A percentile compares a stretch with the other conserved stretches of the same genome.
phyloP scores from a whole-genome alignment of 495 filamentous ascomycete species.

The Penicillium atrosanguineum region DNA sequence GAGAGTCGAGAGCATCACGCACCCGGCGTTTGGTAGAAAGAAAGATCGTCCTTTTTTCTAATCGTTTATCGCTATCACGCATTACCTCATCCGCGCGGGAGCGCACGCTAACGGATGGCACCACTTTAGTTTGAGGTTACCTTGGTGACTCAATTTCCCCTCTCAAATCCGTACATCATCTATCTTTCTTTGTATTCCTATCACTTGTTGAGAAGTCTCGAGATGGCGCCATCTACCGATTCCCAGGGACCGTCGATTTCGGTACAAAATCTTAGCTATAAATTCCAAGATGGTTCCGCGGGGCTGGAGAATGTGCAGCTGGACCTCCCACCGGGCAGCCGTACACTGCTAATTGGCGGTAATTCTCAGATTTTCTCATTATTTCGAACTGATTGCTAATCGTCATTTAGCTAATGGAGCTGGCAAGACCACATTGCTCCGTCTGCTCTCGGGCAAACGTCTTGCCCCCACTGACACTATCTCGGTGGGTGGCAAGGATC shows the following conservation, averaged over 20 bases:
- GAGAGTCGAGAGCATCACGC: constrained; percentile 27
- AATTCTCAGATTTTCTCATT: constrained; percentile 15
- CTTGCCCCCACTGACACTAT: constrained; percentile 75
- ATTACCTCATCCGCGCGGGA: constrained; percentile 22
- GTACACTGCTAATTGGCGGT: constrained; percentile 92
- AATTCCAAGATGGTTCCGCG: constrained; percentile 74
- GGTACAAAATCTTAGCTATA: constrained; percentile 78
- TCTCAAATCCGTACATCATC: not conserved
- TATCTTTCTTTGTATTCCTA: not conserved
- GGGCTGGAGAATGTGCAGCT: constrained; percentile 72
- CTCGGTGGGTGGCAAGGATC: constrained; percentile 75
- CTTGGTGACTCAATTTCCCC: constrained; percentile 4
- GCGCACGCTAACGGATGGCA: constrained; percentile 3
- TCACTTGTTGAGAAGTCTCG: not conserved
- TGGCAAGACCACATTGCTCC: constrained; percentile 94
- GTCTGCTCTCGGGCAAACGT: constrained; percentile 85
- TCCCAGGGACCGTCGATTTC: constrained; percentile 53
- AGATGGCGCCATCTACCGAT: constrained; percentile 17
- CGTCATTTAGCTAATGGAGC: constrained; percentile 76
- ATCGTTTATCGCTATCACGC: constrained; percentile 9
- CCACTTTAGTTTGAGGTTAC: constrained; percentile 1
- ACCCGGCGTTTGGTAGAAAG: constrained; percentile 7
- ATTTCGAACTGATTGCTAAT: not conserved
- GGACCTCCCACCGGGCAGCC: constrained; percentile 73
- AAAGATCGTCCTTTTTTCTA: constrained; percentile 12